phyloP scores from a whole-genome alignment of 2,329 filamentous ascomycete species.

The Niveomyces coronatus region DNA sequence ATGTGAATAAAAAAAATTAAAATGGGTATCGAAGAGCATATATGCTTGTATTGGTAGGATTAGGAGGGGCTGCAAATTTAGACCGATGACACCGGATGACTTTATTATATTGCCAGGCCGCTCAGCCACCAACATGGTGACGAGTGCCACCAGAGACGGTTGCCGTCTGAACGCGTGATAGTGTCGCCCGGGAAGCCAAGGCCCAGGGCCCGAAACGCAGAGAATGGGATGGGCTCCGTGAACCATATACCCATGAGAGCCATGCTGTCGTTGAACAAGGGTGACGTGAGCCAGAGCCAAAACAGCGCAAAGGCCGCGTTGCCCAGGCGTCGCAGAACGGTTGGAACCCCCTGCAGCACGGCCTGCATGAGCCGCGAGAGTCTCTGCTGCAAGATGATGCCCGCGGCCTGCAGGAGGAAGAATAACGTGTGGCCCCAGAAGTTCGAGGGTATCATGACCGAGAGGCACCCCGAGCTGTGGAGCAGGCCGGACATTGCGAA shows the following conservation, averaged over 20 bases:
- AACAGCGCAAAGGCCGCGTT: slow-evolving; percentile 52
- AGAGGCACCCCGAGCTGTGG: slow-evolving; percentile 61
- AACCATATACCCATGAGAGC: slow-evolving; percentile 65
- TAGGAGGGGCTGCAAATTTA: not conserved
- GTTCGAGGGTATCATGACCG: slow-evolving; percentile 43
- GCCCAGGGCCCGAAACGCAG: slow-evolving; percentile 55
- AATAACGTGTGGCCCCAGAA: slow-evolving; percentile 52
- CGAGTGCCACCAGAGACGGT: slow-evolving; percentile 44
- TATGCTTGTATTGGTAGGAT: too few species aligned
- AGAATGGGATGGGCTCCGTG: slow-evolving; percentile 72
- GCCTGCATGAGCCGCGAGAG: slow-evolving; percentile 24
- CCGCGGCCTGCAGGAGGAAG: slow-evolving; percentile 60
- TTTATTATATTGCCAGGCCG: slow-evolving; percentile 22
- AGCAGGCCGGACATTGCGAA: slow-evolving; percentile 59
- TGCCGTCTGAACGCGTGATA: slow-evolving; percentile 56
- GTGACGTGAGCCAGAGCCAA: slow-evolving; percentile 61
- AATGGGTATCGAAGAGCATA: too few species aligned
- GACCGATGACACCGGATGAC: not conserved
- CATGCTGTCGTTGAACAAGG: slow-evolving; percentile 66
- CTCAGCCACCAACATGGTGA: slow-evolving; percentile 53
- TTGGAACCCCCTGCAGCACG: slow-evolving; percentile 30
- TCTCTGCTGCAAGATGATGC: slow-evolving; percentile 48
- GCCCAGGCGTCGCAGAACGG: slow-evolving; percentile 32
- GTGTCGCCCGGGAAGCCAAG: slow-evolving; percentile 49
- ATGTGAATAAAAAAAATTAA: too few species aligned